Evolutionary conservation across 306 rosid genomes (phyloP).

Genomic region (Mimosa pudica): DNA sequence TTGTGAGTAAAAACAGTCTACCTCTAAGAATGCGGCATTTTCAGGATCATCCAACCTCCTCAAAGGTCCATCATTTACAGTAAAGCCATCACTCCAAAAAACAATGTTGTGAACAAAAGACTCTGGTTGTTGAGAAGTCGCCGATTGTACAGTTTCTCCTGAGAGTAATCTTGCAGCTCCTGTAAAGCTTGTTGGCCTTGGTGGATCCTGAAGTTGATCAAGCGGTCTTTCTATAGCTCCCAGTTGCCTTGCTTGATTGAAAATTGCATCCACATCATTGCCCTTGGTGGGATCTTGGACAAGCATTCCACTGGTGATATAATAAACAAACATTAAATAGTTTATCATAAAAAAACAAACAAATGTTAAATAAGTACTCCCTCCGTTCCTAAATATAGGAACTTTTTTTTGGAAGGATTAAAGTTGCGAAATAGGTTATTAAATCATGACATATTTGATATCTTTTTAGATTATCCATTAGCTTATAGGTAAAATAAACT

Average conservation of each 20-base stretch:
- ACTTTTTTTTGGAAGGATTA: too few relatives aligned
- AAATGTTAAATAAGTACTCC: too few relatives aligned
- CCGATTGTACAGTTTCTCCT: slow-evolving; percentile 68
- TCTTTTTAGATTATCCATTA: too few relatives aligned
- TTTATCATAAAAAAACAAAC: too few relatives aligned
- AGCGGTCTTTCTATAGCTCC: slow-evolving; percentile 89
- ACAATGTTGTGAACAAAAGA: slow-evolving; percentile 80
- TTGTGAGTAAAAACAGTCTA: slow-evolving; percentile 31
- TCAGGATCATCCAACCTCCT: slow-evolving; percentile 97
- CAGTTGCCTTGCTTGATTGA: slow-evolving; percentile 83
- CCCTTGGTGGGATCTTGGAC: slow-evolving; percentile 95
- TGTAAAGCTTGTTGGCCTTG: slow-evolving; percentile 83
- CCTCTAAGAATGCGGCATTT: slow-evolving; percentile 92
- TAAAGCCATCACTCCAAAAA: slow-evolving; percentile 92
- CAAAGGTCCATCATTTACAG: slow-evolving; percentile 89
- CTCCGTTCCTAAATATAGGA: too few relatives aligned
- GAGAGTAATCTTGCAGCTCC: slow-evolving; percentile 93
- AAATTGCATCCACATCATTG: slow-evolving; percentile 83
- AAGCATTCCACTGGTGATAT: slow-evolving; percentile 89
- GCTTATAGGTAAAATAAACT: too few relatives aligned
- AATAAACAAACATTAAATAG: slow-evolving; percentile 31
- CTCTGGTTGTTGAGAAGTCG: slow-evolving; percentile 84
- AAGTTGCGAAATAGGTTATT: too few relatives aligned
- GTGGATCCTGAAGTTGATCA: slow-evolving; percentile 68
- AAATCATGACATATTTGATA: too few relatives aligned